Evolutionary conservation across 148 eudicot species (phyloP).

Genomic region (Cornus kousa): DNA sequence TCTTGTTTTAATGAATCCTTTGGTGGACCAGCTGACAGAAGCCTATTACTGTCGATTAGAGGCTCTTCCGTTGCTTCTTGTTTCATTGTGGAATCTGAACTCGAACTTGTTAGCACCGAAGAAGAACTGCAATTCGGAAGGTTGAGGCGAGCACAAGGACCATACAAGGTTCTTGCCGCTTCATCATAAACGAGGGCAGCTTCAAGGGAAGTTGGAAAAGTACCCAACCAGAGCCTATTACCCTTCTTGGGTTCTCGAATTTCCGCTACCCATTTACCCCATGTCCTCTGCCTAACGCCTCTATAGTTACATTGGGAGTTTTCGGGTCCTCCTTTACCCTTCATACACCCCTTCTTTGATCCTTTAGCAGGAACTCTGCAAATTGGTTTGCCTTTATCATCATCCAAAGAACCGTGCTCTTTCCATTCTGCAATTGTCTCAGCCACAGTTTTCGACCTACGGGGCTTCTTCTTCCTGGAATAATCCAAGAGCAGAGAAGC

Average conservation of each 20-base stretch:
- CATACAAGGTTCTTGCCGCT: conserved; percentile 70
- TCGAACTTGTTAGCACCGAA: conserved; percentile 19
- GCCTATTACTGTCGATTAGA: background rate
- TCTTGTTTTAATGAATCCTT: conserved; percentile 24
- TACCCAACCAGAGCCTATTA: conserved; percentile 76
- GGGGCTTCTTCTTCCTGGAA: conserved; percentile 47
- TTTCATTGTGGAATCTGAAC: conserved; percentile 29
- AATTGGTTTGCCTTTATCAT: conserved; percentile 19
- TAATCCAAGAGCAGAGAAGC: conserved; percentile 25
- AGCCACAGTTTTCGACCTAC: conserved; percentile 31
- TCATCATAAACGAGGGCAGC: conserved; percentile 81
- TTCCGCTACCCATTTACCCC: conserved; percentile 96
- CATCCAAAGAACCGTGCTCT: conserved; percentile 25
- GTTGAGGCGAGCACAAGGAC: conserved; percentile 57
- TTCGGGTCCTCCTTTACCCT: conserved; percentile 84
- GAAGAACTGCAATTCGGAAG: conserved; percentile 29
- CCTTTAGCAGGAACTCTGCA: conserved; percentile 72
- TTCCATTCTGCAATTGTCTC: conserved; percentile 68
- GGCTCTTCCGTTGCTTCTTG: conserved; percentile 22
- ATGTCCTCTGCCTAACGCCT: conserved; percentile 79
- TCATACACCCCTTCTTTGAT: conserved; percentile 85
- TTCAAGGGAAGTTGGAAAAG: conserved; percentile 51
- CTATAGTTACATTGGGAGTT: conserved; percentile 49
- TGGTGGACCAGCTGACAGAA: conserved; percentile 4
- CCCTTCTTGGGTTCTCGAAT: conserved; percentile 70